A percentile compares a stretch with the other conserved stretches of the same genome.
Conservation (phyloP, 2,329 filamentous ascomycete species). For the Aureobasidium sp. region DNA sequence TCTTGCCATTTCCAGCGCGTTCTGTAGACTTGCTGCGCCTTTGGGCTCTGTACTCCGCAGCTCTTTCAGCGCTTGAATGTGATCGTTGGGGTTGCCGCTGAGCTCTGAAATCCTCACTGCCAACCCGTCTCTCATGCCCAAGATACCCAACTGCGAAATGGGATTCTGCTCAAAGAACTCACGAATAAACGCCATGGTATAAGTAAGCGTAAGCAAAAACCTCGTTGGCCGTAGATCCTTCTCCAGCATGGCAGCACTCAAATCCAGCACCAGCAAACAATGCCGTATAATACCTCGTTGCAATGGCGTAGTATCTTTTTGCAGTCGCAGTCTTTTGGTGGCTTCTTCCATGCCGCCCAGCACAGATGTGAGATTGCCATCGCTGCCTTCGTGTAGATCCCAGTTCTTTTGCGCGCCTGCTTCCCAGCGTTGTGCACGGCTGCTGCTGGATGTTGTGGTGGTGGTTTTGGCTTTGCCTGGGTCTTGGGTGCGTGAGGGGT, state of each 20-base stretch:
- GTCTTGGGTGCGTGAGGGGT: not conserved
- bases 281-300: conserved; percentile 98
- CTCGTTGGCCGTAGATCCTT: conserved; percentile 89
- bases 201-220: conserved; percentile 72
- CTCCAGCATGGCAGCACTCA: conserved; percentile 88
- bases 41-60: conserved; percentile 37
- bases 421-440: conserved; percentile 23
- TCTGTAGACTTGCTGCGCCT: conserved; percentile 60
- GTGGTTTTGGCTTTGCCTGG: not conserved
- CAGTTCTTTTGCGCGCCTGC: conserved; percentile 24
- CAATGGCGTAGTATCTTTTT: conserved; percentile 89
- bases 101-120: conserved; percentile 81
- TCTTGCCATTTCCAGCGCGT: conserved; percentile 89
- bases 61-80: conserved; percentile 67
- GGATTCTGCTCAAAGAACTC: conserved; percentile 99
- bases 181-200: conserved; percentile 77
- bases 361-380: conserved; percentile 27
- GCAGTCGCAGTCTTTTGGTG: conserved; percentile 48
- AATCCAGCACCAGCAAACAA: conserved; percentile 79
- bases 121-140: conserved; percentile 89
- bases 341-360: conserved; percentile 30
- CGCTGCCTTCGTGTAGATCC: conserved; percentile 28
- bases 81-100: conserved; percentile 82
- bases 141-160: conserved; percentile 85
- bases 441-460: not conserved